Percentiles rank a stretch among this genome's conserved stretches.
phyloP scores from a whole-genome alignment of 108 stramenopile species.

The Nitzschia sp. region DNA sequence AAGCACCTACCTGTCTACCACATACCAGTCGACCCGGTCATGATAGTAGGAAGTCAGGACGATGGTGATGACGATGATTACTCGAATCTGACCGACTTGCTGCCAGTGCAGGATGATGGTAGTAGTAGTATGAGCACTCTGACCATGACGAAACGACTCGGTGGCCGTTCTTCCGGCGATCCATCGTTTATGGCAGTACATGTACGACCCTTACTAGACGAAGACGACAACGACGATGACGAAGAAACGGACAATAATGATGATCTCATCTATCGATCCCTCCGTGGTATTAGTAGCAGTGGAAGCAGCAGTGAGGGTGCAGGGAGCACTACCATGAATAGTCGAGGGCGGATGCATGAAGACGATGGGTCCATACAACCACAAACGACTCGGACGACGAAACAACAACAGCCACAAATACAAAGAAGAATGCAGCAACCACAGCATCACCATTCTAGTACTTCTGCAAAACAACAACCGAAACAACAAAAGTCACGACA shows the following conservation, averaged over 20 bases:
- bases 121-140: too few species aligned
- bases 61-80: background rate
- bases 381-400: too few species aligned
- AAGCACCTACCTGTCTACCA: background rate
- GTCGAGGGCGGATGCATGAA: conserved; percentile 5
- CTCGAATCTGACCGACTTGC: background rate
- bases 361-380: conserved; percentile 13
- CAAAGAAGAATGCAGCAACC: too few species aligned
- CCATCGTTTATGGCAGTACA: too few species aligned
- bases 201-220: too few species aligned
- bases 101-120: too few species aligned
- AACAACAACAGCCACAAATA: too few species aligned
- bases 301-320: background rate
- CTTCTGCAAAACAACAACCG: background rate
- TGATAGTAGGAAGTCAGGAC: background rate
- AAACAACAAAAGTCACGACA: background rate
- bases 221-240: background rate
- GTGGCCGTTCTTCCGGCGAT: too few species aligned
- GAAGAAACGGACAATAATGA: background rate
- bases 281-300: background rate
- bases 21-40: background rate
- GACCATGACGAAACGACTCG: too few species aligned
- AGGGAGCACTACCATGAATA: background rate
- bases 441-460: background rate
- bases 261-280: too few species aligned